Base-by-base conservation (phyloP, 257 asterid genomes). In the Forsythia suspensa region DNA sequence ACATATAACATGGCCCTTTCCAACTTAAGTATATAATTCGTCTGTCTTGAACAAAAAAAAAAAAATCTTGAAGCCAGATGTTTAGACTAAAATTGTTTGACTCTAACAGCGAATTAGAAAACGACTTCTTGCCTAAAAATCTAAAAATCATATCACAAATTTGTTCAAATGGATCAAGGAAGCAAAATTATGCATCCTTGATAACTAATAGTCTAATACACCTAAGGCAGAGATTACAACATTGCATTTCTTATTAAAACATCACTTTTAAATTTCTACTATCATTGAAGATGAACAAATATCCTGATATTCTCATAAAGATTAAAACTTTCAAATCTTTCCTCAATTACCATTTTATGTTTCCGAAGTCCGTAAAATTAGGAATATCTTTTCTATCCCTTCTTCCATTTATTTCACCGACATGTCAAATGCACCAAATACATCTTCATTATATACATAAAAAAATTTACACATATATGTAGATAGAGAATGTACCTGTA, bases 401-500 rank as follows among this genome's bases (percentile, higher is more conserved):
- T 4, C 9, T 76, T 42, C 34, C 16, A 11, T 59, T 10, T 11
- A 41, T 65, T n/a, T n/a, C 65, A 15, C 2, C 5, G 38, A 73
- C 73, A 34, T 77, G 11, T 65, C 73, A 73, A 51, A 59, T 44
- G 77, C 80, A 69, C n/a, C 51, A 82, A 67, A 65, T 52, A 52
- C 4, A 76, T 4, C 16, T 1, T 4, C 63, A 36, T 67, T 37
- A 74, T 6, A 74, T 20, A 16, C 21, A 55, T 44, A 6, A 39
- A 15, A 12, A 63, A 63, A 1, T 63, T 18, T 6, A 66, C 61
- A 6, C 3, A 18, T 11, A 51, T 3, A 41, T 8, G 76, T 41
- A 74, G 39, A 65, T 68, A 48, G 65, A 42, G 74, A 74, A 82
- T 43, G 80, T 59, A 91, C 99, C 98, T 90, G 86, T 86, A 88